phyloP scores from a whole-genome alignment of 2,329 filamentous ascomycete genomes.

The Talaromyces pinophilus region DNA sequence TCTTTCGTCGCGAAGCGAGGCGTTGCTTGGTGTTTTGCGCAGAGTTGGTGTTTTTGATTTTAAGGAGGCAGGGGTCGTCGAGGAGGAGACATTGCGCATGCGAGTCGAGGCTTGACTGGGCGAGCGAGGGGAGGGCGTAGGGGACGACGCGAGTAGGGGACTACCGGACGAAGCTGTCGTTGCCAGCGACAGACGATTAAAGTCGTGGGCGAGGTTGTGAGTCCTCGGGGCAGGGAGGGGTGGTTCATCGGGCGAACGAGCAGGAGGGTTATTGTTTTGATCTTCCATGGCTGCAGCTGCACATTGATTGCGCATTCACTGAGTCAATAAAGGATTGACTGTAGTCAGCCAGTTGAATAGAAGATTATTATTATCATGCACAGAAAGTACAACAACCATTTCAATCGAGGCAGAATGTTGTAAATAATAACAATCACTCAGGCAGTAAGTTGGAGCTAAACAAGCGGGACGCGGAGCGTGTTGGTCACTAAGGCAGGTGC shows the following conservation, averaged over 20 bases:
- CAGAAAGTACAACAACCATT: background rate
- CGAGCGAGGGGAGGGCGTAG: slow-evolving; percentile 25
- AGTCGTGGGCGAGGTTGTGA: slow-evolving; percentile 27
- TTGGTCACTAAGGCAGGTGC: slow-evolving; percentile 10
- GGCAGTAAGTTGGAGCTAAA: slow-evolving; percentile 10
- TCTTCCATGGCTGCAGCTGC: slow-evolving; percentile 22
- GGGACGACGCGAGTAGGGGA: slow-evolving; percentile 33
- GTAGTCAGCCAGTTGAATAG: background rate
- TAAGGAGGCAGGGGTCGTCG: slow-evolving; percentile 20
- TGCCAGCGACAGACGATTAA: slow-evolving; percentile 34
- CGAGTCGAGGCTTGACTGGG: slow-evolving; percentile 20
- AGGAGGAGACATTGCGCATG: slow-evolving; percentile 25
- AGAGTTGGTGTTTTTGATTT: slow-evolving; percentile 24
- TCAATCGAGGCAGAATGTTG: background rate
- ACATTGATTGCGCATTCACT: slow-evolving; percentile 6
- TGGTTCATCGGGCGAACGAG: slow-evolving; percentile 19
- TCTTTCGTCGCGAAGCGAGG: slow-evolving; percentile 41
- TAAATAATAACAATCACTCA: slow-evolving; percentile 1
- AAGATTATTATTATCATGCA: background rate
- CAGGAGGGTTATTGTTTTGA: slow-evolving; percentile 2
- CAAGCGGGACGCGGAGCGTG: slow-evolving; percentile 19
- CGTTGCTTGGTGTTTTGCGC: slow-evolving; percentile 35
- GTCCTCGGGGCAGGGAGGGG: slow-evolving; percentile 25
- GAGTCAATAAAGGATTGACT: background rate
- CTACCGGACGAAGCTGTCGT: slow-evolving; percentile 26